Conservation (phyloP, 306 rosid genomes). For the Cercis canadensis region DNA sequence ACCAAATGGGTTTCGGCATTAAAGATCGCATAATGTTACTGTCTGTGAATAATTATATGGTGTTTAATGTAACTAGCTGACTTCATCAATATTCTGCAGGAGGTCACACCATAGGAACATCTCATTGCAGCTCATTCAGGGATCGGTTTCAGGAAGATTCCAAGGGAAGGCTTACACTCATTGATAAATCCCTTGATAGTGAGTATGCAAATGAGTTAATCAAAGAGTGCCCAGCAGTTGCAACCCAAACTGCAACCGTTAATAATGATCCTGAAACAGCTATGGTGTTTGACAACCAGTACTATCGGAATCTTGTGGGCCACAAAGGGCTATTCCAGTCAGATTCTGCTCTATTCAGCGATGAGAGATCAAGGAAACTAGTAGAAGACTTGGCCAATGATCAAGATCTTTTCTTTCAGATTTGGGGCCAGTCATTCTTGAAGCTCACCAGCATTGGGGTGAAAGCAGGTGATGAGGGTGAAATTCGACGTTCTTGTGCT, state of each 20-base stretch:
- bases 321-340: constrained; percentile 78
- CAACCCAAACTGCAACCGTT: constrained; percentile 55
- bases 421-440: constrained; percentile 71
- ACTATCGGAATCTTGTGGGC: constrained; percentile 61
- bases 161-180: constrained; percentile 55
- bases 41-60: background rate
- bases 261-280: constrained; percentile 75
- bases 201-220: constrained; percentile 69
- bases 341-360: constrained; percentile 63
- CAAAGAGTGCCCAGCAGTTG: constrained; percentile 54
- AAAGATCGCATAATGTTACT: background rate
- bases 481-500: constrained; percentile 69
- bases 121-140: constrained; percentile 80
- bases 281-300: constrained; percentile 71
- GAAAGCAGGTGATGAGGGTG: constrained; percentile 69
- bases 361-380: constrained; percentile 50
- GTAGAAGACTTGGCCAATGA: constrained; percentile 68
- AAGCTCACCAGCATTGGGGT: constrained; percentile 70
- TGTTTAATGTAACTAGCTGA: too few species aligned
- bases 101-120: constrained; percentile 83
- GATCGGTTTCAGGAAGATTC: constrained; percentile 64
- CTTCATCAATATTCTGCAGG: constrained; percentile 45
- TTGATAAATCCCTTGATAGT: constrained; percentile 64
- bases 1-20: too few species aligned
- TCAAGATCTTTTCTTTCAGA: constrained; percentile 61